phyloP scores from a whole-genome alignment of 2,329 filamentous ascomycete genomes.

The Colletotrichum noveboracense region DNA sequence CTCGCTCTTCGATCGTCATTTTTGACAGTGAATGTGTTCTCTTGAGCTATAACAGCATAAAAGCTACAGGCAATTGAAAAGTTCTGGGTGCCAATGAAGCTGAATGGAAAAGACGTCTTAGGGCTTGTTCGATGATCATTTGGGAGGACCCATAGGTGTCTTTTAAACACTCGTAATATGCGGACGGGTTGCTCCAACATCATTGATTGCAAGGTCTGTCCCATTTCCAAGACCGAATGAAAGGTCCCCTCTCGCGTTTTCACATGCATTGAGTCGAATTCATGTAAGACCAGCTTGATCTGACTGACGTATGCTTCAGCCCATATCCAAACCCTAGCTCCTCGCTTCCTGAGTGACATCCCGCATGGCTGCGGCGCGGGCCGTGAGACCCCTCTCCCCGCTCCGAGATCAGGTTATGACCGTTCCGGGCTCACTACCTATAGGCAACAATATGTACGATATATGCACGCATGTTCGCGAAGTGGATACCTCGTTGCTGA shows the following conservation, averaged over 20 bases:
- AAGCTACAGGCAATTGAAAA: rapidly evolving
- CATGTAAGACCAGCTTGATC: background rate
- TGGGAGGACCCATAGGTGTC: background rate
- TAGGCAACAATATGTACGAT: background rate
- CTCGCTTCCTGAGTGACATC: background rate
- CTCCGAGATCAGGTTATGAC: background rate
- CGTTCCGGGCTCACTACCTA: background rate
- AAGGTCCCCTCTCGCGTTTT: too few relatives aligned
- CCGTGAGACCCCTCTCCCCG: background rate
- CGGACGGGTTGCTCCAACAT: background rate
- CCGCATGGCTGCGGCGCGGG: background rate
- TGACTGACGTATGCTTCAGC: background rate
- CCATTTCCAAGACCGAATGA: background rate
- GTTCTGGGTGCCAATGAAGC: background rate
- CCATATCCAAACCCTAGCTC: too few relatives aligned
- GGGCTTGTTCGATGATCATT: background rate
- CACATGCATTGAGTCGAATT: background rate
- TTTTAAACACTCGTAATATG: background rate
- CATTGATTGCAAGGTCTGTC: background rate
- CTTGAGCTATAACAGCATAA: too few relatives aligned
- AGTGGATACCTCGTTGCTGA: background rate
- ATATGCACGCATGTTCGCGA: background rate
- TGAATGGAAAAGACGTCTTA: background rate
- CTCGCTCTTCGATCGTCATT: background rate
- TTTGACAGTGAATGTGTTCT: background rate